Evolutionary conservation across 177 flowering plant species (phyloP), one percentile per base, ranked within the genome.

Genomic region (Tripterygium wilfordii): DNA sequence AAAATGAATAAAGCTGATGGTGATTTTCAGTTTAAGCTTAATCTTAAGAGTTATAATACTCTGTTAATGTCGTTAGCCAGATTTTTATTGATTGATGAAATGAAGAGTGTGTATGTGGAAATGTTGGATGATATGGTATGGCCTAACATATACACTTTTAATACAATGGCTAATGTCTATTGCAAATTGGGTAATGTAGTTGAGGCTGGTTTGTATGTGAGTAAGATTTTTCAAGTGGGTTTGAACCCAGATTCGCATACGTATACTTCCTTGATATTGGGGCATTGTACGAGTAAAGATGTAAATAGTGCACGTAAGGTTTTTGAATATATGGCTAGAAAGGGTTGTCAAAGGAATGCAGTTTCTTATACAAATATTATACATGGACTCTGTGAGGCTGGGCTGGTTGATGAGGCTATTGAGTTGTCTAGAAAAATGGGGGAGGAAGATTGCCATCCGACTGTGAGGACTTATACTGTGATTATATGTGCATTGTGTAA

Each of bases 381-480:
- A 14, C 89, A 88, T 64, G 95, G 95, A 16, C 67, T 83, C 46
- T 81, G 92, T 63, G 79, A 73, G 45, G 80, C 35, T 12, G 62
- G 68, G 15, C 59, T 66, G 65, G 33, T 83, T 39, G 85, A 81
- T 53, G 83, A 83, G 49, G 85, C 79, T n/a, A 58, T 76, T 14
- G 37, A 42, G 38, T 63, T 88, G 75, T 79, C 72, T 27, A 23
- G 29, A 23, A 55, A 64, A 53, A 86, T 86, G 95, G 57, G 25
- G 8, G 78, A 69, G 49, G 92, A 83, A 15, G 51, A 64, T 39
- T 78, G 82, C 54, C 29, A 3, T 19, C 92, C 96, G 1, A 76
- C 79, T 27, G 89, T 83, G 9, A 59, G 83, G n/a, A 88, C 95
- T 0, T 85, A 74, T 44, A 88, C 95, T 0, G 77, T 85, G 60